Base-by-base conservation (phyloP, 176 grass and related monocot genomes). In the Eragrostis nindensis region DNA sequence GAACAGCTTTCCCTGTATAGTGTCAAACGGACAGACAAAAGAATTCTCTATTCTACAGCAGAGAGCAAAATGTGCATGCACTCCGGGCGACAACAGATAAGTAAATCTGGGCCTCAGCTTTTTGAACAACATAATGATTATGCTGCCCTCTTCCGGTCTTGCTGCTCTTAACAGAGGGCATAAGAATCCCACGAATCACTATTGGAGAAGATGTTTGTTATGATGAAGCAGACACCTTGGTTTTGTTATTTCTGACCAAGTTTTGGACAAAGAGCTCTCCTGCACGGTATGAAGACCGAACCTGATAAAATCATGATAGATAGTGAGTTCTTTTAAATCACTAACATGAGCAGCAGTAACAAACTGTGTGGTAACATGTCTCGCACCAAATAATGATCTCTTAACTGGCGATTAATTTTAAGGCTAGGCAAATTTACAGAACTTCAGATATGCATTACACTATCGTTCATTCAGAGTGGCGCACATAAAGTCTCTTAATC, bases 231-330 rank as follows among this genome's bases (percentile, higher is more conserved):
- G 80, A 30, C 29, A 29, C 22, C 50, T 74, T 88, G 21, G 30
- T 39, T 79, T 89, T 87, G n/a, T 65, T 91, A 60, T 74, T 84
- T 77, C 80, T 95, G 53, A 94, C 62, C 90, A 98, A 86, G 75
- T 93, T 98, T 71, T 95, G 90, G 30, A 98, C 88, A 87, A 91
- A 95, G 49, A 98, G 83, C 81, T 98, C 95, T 54, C 95, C 92
- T 78, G 95, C 90, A 63, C 95, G 88, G 67, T 95, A 98, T 7
- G 95, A 98, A 22, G 92, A 95, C 32, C 95, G 92, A 81, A 95
- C 95, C 92, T 98, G 80, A 41, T 71, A 83, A 80, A 84, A 17
- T 38, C 52, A 68, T 43, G 60, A n/a, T 41, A 82, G 8, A 70
- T 26, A 70, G 32, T 63, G 3, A 80, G 78, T 42, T 73, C 22